phyloP scores from a whole-genome alignment of 441 rosid genomes.

The Euphorbia corollata region DNA sequence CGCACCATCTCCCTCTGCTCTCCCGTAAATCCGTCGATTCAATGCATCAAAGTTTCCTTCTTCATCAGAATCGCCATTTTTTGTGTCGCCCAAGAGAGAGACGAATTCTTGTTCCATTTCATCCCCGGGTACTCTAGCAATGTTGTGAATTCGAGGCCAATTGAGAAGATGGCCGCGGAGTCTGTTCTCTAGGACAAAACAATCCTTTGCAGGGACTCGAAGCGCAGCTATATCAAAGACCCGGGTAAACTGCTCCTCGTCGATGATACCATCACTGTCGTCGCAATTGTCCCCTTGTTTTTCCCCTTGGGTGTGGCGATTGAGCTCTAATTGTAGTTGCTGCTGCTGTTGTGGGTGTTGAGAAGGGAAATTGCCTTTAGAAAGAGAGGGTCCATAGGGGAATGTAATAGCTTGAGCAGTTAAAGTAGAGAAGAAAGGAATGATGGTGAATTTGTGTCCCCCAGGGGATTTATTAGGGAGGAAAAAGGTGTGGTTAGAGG shows the following conservation, averaged over 20 bases:
- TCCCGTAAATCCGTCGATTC: constrained; percentile 44
- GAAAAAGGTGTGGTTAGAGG: constrained; percentile 23
- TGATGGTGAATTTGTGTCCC: constrained; percentile 21
- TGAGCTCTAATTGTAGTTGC: constrained; percentile 8
- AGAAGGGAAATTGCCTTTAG: constrained; percentile 46
- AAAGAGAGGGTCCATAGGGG: constrained; percentile 68
- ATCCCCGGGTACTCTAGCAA: constrained; percentile 78
- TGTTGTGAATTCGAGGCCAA: constrained; percentile 78
- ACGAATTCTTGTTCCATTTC: constrained; percentile 48
- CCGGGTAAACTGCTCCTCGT: constrained; percentile 56
- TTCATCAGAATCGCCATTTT: constrained; percentile 8
- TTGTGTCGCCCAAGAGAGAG: constrained; percentile 29
- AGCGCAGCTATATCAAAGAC: constrained; percentile 58
- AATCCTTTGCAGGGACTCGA: constrained; percentile 64
- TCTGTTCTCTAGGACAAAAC: constrained; percentile 63
- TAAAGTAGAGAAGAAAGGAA: constrained; percentile 33
- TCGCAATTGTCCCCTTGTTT: not conserved
- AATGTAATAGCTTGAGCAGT: constrained; percentile 8
- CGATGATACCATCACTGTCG: constrained; percentile 16
- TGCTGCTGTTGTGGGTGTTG: constrained; percentile 12
- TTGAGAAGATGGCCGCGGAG: constrained; percentile 89
- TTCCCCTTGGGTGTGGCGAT: constrained; percentile 18
- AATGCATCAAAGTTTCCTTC: constrained; percentile 34
- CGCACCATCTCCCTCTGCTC: constrained; percentile 46
- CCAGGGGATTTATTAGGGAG: constrained; percentile 18